Conservation (phyloP, 441 rosid genomes). For the Bocquillonia castaneifolia region DNA sequence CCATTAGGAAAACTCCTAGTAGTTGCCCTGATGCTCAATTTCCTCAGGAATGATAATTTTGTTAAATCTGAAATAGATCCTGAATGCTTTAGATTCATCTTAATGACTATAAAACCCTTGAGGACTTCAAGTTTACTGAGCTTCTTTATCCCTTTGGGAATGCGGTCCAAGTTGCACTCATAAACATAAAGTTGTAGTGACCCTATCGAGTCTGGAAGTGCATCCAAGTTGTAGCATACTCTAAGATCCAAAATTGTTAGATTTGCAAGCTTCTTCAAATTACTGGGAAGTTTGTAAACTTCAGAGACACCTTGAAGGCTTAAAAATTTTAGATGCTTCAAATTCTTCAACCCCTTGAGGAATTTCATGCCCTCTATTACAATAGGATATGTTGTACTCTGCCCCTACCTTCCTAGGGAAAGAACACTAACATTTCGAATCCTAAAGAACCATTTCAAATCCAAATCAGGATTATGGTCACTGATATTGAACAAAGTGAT, state of each 20-base stretch:
- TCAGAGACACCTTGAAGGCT: conserved; percentile 62
- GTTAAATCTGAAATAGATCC: conserved; percentile 21
- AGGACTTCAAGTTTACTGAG: conserved; percentile 29
- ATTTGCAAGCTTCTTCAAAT: conserved; percentile 31
- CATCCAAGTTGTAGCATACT: conserved; percentile 49
- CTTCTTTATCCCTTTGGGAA: conserved; percentile 37
- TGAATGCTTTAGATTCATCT: background rate
- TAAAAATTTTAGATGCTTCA: conserved; percentile 39
- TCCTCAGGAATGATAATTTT: conserved; percentile 17
- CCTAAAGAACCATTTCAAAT: conserved; percentile 23
- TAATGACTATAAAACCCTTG: conserved; percentile 22
- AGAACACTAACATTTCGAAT: conserved; percentile 36
- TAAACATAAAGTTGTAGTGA: conserved; percentile 47
- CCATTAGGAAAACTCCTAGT: conserved; percentile 10
- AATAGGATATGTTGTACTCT: conserved; percentile 38
- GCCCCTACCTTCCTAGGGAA: conserved; percentile 52
- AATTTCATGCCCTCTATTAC: conserved; percentile 45
- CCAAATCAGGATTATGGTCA: conserved; percentile 41
- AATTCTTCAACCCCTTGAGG: conserved; percentile 36
- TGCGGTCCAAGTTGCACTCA: conserved; percentile 43
- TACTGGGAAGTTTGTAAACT: conserved; percentile 33
- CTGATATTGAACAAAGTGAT: conserved; percentile 41
- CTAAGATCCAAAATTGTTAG: conserved; percentile 51
- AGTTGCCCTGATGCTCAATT: conserved; percentile 18
- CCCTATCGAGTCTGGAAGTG: conserved; percentile 44